Conservation (phyloP, 306 rosid genomes). For the Dryas drummondii region DNA sequence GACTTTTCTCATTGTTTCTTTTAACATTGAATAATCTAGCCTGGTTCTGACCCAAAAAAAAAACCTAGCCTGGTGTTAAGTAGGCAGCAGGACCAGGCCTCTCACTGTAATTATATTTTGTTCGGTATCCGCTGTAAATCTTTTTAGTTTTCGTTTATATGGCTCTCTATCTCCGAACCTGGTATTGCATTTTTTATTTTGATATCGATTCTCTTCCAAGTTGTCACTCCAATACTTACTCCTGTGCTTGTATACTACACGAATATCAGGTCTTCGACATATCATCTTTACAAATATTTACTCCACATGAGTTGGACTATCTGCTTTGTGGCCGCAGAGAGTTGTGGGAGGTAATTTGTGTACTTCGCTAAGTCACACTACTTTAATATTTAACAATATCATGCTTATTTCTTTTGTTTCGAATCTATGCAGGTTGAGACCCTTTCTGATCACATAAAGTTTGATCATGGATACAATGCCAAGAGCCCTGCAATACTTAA, state of each 20-base stretch:
- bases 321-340: slow-evolving; percentile 97
- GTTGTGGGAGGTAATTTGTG: slow-evolving; percentile 78
- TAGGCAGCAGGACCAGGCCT: neutral
- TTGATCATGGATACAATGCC: slow-evolving; percentile 96
- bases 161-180: neutral
- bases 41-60: neutral
- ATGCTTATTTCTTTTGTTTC: neutral
- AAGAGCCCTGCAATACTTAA: slow-evolving; percentile 94
- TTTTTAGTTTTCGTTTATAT: neutral
- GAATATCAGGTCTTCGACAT: slow-evolving; percentile 79
- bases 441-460: slow-evolving; percentile 88
- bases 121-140: neutral
- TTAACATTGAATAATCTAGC: neutral
- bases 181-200: neutral
- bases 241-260: slow-evolving; percentile 13
- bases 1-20: neutral
- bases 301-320: slow-evolving; percentile 86
- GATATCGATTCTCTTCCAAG: neutral
- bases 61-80: neutral
- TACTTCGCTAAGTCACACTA: neutral
- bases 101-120: neutral
- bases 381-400: slow-evolving; percentile 9
- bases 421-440: slow-evolving; percentile 70
- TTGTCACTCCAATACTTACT: neutral
- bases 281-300: slow-evolving; percentile 75